Evolutionary conservation across 169 alveolate genomes (phyloP).

Genomic region (Plasmodium relictum): DNA sequence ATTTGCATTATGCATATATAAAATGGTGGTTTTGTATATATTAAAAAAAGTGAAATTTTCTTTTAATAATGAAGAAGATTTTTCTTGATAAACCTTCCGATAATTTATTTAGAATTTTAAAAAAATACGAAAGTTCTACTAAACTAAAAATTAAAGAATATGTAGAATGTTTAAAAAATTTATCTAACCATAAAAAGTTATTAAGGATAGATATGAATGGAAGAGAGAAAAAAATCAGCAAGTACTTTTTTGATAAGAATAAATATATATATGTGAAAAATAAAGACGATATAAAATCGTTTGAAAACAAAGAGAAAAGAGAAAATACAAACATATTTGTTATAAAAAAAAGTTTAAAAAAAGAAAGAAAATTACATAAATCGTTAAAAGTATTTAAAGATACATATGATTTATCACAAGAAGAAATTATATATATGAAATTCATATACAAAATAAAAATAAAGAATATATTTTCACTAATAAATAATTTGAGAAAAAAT

Average conservation of each 20-base stretch:
- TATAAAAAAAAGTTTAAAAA: not conserved
- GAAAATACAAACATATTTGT: not conserved
- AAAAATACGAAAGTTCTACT: too few species aligned
- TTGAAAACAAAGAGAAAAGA: constrained; percentile 5
- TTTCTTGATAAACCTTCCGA: too few species aligned
- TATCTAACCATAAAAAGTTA: constrained; percentile 29
- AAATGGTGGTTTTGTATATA: too few species aligned
- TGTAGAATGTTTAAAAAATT: constrained; percentile 11
- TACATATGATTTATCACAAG: constrained; percentile 36
- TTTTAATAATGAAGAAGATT: too few species aligned
- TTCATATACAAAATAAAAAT: constrained; percentile 45
- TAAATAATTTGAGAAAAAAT: constrained; percentile 54
- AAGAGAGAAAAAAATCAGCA: constrained; percentile 17
- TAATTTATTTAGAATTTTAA: too few species aligned
- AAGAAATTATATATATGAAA: constrained; percentile 51
- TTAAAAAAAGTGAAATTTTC: too few species aligned
- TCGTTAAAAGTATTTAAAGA: constrained; percentile 6
- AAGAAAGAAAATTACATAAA: constrained; percentile 6
- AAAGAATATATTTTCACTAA: constrained; percentile 29
- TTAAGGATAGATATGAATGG: constrained; percentile 53
- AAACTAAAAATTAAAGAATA: constrained; percentile 15
- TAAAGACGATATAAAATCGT: constrained; percentile 12
- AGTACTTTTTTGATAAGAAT: constrained; percentile 39
- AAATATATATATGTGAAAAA: constrained; percentile 40
- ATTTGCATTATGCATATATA: too few species aligned